Evolutionary conservation across 768 basidiomycete species (phyloP), one percentile per base, ranked within the genome.

Genomic region (Cyclocybe aegerita): DNA sequence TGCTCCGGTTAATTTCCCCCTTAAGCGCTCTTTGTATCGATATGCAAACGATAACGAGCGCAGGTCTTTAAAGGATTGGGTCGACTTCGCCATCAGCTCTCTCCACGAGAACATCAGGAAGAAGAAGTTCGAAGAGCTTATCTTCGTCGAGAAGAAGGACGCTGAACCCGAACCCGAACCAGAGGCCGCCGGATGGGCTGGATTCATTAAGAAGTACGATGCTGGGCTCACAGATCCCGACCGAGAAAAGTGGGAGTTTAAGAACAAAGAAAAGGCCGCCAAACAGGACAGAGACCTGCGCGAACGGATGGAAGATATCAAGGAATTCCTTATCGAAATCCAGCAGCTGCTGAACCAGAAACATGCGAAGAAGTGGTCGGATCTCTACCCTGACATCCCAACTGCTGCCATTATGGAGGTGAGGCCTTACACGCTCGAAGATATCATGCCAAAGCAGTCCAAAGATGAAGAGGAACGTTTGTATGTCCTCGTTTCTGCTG

Each of bases 321-420:
- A 53, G 51, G 65, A 51, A 8, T 74, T 70, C 54, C 63, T 72
- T n/a, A 23, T 58, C 9, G 72, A 74, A 42, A 58, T 72, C 7
- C 63, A 73, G 49, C 55, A 50, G 11, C 41, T 69, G 2, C 68
- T 77, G 9, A 49, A 57, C 6, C 61, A 66, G 7, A 60, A 63
- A 37, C 68, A 65, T 1, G 76, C 77, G 12, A 77, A 77, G 54
- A 62, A 70, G 0, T 78, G 76, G 74, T 60, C 61, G 4, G 76
- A 74, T 31, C 44, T 76, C 15, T 70, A 70, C 49, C 67, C 74
- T 0, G 58, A 63, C 9, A 50, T 57, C 7, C 58, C 61, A 35
- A 46, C 58, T 7, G 55, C 50, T 9, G 50, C 55, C 4, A 36
- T 9, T 7, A 11, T 9, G 14, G 23, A 23, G 5, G 23, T 23